Base-by-base conservation (phyloP, 2,329 filamentous ascomycete genomes). In the Aspergillus jensenii region DNA sequence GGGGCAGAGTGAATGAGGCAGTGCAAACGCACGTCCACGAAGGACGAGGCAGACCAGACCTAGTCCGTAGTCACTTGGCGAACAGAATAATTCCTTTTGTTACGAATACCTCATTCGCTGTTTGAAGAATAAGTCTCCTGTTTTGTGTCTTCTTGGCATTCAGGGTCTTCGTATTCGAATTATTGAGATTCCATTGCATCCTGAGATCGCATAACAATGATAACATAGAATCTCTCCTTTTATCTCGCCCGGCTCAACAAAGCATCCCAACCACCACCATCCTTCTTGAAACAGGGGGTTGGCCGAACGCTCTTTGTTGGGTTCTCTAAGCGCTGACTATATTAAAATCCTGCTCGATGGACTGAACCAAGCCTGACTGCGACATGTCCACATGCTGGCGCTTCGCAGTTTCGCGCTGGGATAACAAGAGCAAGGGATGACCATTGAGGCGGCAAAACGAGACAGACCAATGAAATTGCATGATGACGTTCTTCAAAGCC, bases 271-370 rank as follows among this genome's bases (percentile, higher is more conserved):
- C 31, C 27, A 51, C n/a, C 25, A 31, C 21, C 15, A 12, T 31
- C 15, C 12, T 17, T 17, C 12, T 21, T 12, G 33, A 39, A 41
- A 19, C 48, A 25, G 15, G 31, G 54, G 33, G 31, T 39, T 49
- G 19, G 19, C 11, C 15, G 43, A 27, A 41, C 35, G 27, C 40
- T 49, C 35, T 58, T 50, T 43, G 49, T 41, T 45, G 11, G 31
- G 19, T 6, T 49, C 27, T 50, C 21, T 53, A 58, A 50, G 44
- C 55, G 55, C 55, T 58, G 44, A 49, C 39, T 19, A 43, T n/a
- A 50, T 44, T 17, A 31, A 46, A 17, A 15, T 19, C 6, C 35
- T 33, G 15, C 19, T 37, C 12, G 6, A 6, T 15, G 15, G 35
- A 37, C 14, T 31, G 27, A 31, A 31, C 27, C 27, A 31, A 11